Base-by-base conservation (phyloP, 2,329 filamentous ascomycete genomes). In the Fusarium sp. region DNA sequence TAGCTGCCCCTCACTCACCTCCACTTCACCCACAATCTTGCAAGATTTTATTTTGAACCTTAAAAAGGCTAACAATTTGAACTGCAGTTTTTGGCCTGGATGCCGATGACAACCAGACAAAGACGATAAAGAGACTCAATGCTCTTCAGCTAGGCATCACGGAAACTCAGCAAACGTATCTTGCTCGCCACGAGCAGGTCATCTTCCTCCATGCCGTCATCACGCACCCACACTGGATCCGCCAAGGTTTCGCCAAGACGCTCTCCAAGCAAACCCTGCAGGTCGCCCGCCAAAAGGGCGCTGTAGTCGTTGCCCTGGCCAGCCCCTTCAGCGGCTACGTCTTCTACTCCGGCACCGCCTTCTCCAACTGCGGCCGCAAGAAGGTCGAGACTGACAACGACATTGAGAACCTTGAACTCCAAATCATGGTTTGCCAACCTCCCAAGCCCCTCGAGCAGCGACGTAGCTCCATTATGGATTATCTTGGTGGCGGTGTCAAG, bases 161-260 rank as follows among this genome's bases (percentile, higher is more conserved):
- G 30, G 46, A 71, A 27, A 69, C 64, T 10, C 68, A 71, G 60
- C 68, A 71, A 40, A 71, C 65, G 4, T 71, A 71, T 46, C 68
- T 71, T 22, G 54, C 44, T 32, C 64, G 56, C 25, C 41, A 71
- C 34, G 55, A 51, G 20, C 54, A 71, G 24, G n/a, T 71, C 32
- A 62, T 71, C 48, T 71, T 71, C 43, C 59, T 71, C 40, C 68
- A 71, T 69, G 68, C 68, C 68, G 68, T 71, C 68, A 71, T 71
- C 60, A 71, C 68, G 40, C 68, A 71, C 53, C 68, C 68, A 16
- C 68, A 71, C 56, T 65, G 62, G 59, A 71, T 65, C 43, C 68
- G 61, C 38, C 68, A 71, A 47, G 68, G 68, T 11, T 71, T 55
- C 47, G 68, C 68, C 64, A 71, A 71, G 68, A 58, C 62, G 41